Percentiles rank a stretch among this genome's conserved stretches.
phyloP scores from a whole-genome alignment of 768 basidiomycete species.

The Tulasnella sp. region DNA sequence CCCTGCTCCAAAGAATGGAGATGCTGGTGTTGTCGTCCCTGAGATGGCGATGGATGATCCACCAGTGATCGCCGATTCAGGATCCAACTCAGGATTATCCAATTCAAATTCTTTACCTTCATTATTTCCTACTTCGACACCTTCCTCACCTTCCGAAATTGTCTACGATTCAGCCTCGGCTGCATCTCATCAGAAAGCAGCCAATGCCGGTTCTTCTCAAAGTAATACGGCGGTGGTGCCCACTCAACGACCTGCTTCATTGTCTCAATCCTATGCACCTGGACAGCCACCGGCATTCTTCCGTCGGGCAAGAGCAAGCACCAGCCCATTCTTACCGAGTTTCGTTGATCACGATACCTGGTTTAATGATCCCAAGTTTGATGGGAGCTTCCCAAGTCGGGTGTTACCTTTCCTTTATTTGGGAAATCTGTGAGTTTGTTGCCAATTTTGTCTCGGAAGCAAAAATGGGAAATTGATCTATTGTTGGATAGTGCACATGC shows the following conservation, averaged over 20 bases:
- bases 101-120: no score
- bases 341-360: conserved; percentile 71
- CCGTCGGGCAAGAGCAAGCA: conserved; percentile 52
- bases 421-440: conserved; percentile 70
- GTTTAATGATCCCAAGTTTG: conserved; percentile 88
- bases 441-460: not conserved
- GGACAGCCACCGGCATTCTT: not conserved
- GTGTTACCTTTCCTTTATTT: conserved; percentile 87
- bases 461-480: conserved; percentile 5
- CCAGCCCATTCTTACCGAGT: conserved; percentile 50
- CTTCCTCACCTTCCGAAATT: no score
- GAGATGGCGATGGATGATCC: conserved; percentile 8
- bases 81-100: no score
- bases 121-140: no score
- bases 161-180: no score
- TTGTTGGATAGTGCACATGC: conserved; percentile 64
- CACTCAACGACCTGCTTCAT: conserved; percentile 5
- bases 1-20: no score
- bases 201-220: no score
- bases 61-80: no score
- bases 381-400: conserved; percentile 89
- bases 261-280: conserved; percentile 12
- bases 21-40: not conserved
- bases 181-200: no score
- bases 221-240: conserved; percentile 12